phyloP scores from a whole-genome alignment of 2,329 filamentous ascomycete genomes.

The Aspergillus awamori region DNA sequence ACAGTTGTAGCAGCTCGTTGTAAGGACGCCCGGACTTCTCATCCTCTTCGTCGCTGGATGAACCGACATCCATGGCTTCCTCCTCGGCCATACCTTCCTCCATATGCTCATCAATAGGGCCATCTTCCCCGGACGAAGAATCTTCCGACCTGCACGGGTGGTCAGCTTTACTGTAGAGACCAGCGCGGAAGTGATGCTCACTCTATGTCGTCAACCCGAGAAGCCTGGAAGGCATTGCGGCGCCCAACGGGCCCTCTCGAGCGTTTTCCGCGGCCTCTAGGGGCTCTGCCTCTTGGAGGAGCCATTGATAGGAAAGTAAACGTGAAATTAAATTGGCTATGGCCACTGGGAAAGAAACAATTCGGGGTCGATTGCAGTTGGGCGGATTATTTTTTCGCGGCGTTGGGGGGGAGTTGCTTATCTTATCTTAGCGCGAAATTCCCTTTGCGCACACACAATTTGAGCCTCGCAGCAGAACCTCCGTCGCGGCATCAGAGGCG shows the following conservation, averaged over 20 bases:
- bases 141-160: constrained; percentile 30
- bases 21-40: constrained; percentile 53
- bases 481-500: constrained; percentile 26
- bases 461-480: constrained; percentile 34
- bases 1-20: constrained; percentile 59
- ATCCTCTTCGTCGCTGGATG: constrained; percentile 49
- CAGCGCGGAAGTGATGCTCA: constrained; percentile 26
- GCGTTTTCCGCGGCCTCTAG: constrained; percentile 35
- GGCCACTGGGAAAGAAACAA: neutral
- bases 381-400: constrained; percentile 14
- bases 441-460: constrained; percentile 46
- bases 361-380: neutral
- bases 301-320: constrained; percentile 26
- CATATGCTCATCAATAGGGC: constrained; percentile 43
- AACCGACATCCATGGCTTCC: constrained; percentile 34
- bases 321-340: neutral
- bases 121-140: constrained; percentile 30
- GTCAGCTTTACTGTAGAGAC: constrained; percentile 11
- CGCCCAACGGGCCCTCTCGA: constrained; percentile 21
- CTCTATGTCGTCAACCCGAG: constrained; percentile 44
- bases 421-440: constrained; percentile 55
- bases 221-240: constrained; percentile 39
- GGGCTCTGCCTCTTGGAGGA: constrained; percentile 31
- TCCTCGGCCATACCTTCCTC: constrained; percentile 51
- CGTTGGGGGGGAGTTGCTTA: constrained; percentile 31